phyloP scores from a whole-genome alignment of 441 rosid genomes.

The Sinapis alba region DNA sequence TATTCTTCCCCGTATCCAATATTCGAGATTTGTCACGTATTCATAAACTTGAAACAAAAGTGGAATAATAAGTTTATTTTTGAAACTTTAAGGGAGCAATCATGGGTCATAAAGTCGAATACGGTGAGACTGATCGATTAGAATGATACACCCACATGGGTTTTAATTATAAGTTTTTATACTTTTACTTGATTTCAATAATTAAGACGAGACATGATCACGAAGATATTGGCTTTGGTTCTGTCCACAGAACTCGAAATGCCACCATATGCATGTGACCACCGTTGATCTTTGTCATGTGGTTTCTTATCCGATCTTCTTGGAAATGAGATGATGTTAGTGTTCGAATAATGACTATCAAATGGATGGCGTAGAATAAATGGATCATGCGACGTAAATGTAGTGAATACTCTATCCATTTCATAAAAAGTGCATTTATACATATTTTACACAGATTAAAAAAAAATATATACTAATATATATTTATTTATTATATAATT shows the following conservation, averaged over 20 bases:
- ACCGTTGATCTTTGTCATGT: constrained; percentile 31
- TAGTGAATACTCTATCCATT: no score
- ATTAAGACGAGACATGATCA: constrained; percentile 27
- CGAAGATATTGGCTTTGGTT: constrained; percentile 25
- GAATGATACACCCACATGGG: constrained; percentile 23
- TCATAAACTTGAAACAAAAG: background rate
- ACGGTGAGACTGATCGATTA: constrained; percentile 7
- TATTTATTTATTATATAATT: no score
- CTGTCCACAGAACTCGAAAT: constrained; percentile 33
- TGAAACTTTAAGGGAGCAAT: background rate
- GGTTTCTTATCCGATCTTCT: constrained; percentile 39
- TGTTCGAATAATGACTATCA: constrained; percentile 5
- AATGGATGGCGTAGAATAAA: constrained; percentile 2
- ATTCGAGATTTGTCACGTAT: background rate
- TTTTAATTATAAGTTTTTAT: background rate
- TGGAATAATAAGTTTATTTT: constrained; percentile 1
- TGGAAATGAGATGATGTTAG: background rate
- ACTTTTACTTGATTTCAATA: background rate
- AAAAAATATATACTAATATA: no score
- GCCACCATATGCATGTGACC: constrained; percentile 31
- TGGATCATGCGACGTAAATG: background rate
- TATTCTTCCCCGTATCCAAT: background rate
- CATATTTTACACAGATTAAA: no score
- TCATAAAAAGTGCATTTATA: no score
- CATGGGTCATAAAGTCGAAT: background rate